These are phyloP conservation scores for Geotrichum reessii DNA, from an alignment of 1,139 yeast genomes.

Conservation along the genomic window DNA sequence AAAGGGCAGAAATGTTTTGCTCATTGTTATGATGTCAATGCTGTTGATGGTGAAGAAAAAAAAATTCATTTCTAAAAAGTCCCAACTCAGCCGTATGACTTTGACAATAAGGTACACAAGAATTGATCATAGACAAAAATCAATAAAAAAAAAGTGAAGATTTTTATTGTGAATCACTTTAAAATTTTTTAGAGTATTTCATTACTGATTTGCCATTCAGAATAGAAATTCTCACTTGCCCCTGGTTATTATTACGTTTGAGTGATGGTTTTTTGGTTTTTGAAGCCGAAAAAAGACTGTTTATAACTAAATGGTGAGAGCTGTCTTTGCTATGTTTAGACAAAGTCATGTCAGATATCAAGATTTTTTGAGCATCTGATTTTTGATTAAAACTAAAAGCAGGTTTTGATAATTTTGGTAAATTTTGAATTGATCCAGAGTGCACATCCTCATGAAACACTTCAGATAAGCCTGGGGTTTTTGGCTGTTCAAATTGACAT, in stretches of 20 bases:
- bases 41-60: not conserved
- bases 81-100: not conserved
- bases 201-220: not conserved
- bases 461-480: not conserved
- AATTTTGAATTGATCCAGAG: not conserved
- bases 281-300: not conserved
- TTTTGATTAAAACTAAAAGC: not conserved
- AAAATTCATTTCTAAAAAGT: not conserved
- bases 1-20: conserved; percentile 11
- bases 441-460: not conserved
- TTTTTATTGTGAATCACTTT: not conserved
- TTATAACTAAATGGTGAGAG: not conserved
- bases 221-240: not conserved
- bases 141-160: not conserved
- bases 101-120: not conserved
- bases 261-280: not conserved
- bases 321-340: not conserved
- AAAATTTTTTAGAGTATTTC: not conserved
- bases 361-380: not conserved
- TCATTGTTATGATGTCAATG: not conserved
- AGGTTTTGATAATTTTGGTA: not conserved
- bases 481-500: not conserved
- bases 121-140: not conserved
- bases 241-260: not conserved
- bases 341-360: not conserved